A percentile compares a stretch with the other conserved stretches of the same genome.
Evolutionary conservation across 2,329 filamentous ascomycete genomes (phyloP).

Genomic region (Endoconidiophora polonica): DNA sequence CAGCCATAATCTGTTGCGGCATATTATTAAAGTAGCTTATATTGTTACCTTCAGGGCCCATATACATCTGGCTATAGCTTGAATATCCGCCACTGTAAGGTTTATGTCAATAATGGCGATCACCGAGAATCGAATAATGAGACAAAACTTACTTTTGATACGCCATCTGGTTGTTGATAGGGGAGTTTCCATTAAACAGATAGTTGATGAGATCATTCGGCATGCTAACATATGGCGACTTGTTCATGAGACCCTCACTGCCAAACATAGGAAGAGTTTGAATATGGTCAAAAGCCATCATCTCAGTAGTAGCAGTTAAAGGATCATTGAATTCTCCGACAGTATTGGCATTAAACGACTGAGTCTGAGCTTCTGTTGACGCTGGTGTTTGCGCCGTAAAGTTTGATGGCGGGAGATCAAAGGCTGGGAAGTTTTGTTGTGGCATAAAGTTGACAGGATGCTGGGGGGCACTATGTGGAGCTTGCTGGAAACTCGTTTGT

Average conservation of each 20-base stretch:
- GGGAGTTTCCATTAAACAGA: conserved; percentile 45
- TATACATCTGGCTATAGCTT: conserved; percentile 12
- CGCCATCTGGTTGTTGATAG: conserved; percentile 14
- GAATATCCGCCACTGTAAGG: conserved; percentile 9
- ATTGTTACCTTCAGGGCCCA: conserved; percentile 18
- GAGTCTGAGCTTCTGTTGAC: conserved; percentile 8
- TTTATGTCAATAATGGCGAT: background rate
- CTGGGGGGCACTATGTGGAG: conserved; percentile 24
- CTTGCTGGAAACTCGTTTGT: conserved; percentile 28
- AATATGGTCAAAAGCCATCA: conserved; percentile 47
- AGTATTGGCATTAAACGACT: conserved; percentile 10
- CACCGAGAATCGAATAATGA: no score
- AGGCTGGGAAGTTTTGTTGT: conserved; percentile 45
- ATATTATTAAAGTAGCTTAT: conserved; percentile 41
- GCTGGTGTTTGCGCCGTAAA: conserved; percentile 20
- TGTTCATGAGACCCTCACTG: conserved; percentile 57
- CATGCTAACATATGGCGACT: conserved; percentile 70
- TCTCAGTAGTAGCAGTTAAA: conserved; percentile 23
- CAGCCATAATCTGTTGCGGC: conserved; percentile 71
- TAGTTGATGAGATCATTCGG: conserved; percentile 78
- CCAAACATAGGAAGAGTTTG: conserved; percentile 74
- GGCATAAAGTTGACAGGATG: conserved; percentile 36
- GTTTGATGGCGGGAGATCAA: conserved; percentile 45
- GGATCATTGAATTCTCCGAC: conserved; percentile 7
- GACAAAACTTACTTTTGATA: conserved; percentile 14